Conservation (phyloP, 1,284 basidiomycete species). For the Ustilago bromivora region DNA sequence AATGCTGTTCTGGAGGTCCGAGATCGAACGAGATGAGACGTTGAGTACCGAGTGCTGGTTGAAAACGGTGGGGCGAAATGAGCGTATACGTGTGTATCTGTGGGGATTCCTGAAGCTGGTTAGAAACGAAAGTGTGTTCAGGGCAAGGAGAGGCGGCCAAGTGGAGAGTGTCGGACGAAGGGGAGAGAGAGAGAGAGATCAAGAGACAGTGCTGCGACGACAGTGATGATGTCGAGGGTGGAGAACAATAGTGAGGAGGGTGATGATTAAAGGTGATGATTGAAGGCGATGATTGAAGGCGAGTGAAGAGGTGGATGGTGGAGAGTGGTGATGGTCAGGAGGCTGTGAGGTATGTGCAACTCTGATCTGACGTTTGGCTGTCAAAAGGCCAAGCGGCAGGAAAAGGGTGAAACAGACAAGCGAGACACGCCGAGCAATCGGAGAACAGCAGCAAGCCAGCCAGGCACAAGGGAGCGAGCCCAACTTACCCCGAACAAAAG, state of each 20-base stretch:
- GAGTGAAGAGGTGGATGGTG: too few relatives aligned
- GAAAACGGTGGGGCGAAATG: background rate
- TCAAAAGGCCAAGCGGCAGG: constrained; percentile 6
- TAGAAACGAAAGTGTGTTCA: background rate
- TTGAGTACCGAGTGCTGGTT: background rate
- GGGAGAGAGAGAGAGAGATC: too few relatives aligned
- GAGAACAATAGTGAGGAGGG: background rate
- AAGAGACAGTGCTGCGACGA: too few relatives aligned
- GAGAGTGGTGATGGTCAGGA: background rate
- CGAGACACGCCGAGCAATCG: constrained; percentile 8
- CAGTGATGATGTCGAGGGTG: too few relatives aligned
- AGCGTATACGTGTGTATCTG: background rate
- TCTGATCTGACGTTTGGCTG: background rate
- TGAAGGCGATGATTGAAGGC: background rate
- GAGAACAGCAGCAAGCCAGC: background rate
- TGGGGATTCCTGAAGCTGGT: background rate
- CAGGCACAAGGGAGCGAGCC: background rate
- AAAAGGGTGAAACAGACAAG: constrained; percentile 9
- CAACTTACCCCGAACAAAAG: constrained; percentile 2
- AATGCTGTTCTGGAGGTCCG: constrained; percentile 1
- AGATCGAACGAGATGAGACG: constrained; percentile 5
- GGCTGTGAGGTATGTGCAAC: background rate
- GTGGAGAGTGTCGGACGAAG: background rate
- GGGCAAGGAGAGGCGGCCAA: background rate
- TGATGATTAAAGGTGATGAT: background rate